Evolutionary conservation across 2,329 filamentous ascomycete genomes (phyloP).

Genomic region (Trichoderma afroharzianum): DNA sequence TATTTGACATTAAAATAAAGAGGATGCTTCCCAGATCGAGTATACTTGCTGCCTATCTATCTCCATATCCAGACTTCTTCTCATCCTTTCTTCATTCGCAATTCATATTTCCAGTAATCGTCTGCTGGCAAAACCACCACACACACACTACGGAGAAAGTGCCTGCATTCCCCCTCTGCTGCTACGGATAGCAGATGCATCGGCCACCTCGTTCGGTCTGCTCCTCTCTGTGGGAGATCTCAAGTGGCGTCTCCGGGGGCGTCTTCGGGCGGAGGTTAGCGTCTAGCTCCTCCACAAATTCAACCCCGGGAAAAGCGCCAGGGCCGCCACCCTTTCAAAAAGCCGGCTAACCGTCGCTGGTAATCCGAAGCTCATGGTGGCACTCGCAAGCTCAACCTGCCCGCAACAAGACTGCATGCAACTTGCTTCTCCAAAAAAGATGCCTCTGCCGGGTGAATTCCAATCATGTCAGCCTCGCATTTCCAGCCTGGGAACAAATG

Average conservation of each 20-base stretch:
- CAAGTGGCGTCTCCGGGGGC: not conserved
- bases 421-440: not conserved
- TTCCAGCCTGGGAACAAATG: conserved; percentile 1
- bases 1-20: not conserved
- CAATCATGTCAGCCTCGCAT: not conserved
- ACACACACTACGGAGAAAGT: not conserved
- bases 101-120: not conserved
- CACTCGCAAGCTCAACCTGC: not conserved
- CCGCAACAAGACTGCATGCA: not conserved
- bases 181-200: not conserved
- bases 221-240: not conserved
- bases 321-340: not conserved
- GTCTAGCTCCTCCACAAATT: not conserved
- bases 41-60: not conserved
- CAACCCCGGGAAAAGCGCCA: not conserved
- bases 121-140: not conserved
- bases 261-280: not conserved
- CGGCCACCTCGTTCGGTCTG: not conserved
- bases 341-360: conserved; percentile 15
- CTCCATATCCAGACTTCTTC: not conserved
- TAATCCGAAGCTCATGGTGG: conserved; percentile 16
- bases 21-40: not conserved
- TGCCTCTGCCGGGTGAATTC: not conserved
- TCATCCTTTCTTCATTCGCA: not conserved
- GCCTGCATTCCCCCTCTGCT: not conserved